A percentile compares a stretch with the other conserved stretches of the same genome.
Evolutionary conservation across 139 green algal species (phyloP).

Genomic region (Tetraselmis striata): DNA sequence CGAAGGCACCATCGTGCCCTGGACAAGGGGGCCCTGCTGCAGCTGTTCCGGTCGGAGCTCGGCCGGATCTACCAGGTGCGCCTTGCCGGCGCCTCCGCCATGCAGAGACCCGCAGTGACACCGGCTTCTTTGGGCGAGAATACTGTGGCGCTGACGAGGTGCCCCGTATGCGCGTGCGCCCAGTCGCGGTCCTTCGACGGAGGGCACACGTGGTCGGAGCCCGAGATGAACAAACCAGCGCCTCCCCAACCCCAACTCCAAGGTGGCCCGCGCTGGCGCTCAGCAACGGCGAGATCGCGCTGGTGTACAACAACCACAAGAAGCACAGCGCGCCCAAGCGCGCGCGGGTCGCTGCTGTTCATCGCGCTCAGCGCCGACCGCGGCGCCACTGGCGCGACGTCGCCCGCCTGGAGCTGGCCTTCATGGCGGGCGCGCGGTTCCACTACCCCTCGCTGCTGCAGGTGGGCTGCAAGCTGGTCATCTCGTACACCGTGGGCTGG

Average conservation of each 20-base stretch:
- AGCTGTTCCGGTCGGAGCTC: background rate
- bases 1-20: background rate
- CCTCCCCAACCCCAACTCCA: background rate
- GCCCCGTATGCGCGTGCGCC: too few species aligned
- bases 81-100: too few species aligned
- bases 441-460: background rate
- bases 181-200: background rate
- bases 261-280: background rate
- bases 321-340: background rate
- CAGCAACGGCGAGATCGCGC: background rate
- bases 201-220: background rate
- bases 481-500: background rate
- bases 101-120: too few species aligned
- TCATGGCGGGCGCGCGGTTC: background rate
- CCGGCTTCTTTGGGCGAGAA: too few species aligned
- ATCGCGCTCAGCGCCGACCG: background rate
- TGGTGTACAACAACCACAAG: background rate
- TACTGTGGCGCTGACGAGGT: too few species aligned
- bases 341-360: background rate
- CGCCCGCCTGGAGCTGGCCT: background rate
- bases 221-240: background rate
- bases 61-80: background rate
- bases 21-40: background rate
- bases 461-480: background rate
- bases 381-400: background rate